phyloP scores from a whole-genome alignment of 768 basidiomycete species.

The Tylopilus intermedius region DNA sequence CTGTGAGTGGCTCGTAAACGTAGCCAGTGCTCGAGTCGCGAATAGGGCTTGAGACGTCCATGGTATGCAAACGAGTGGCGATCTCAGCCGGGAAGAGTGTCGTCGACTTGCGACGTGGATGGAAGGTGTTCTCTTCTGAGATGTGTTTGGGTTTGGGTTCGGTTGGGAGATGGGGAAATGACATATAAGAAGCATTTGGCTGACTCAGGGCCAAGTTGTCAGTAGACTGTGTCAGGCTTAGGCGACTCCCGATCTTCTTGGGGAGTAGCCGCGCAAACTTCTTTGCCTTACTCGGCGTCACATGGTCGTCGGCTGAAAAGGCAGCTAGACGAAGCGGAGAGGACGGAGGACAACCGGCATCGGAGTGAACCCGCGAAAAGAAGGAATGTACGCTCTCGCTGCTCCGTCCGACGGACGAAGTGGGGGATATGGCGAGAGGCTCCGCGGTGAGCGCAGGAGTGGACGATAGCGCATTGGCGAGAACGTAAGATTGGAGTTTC shows the following conservation, averaged over 20 bases:
- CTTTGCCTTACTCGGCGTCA: slow-evolving; percentile 20
- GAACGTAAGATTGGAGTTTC: slow-evolving; percentile 24
- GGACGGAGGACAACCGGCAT: slow-evolving; percentile 22
- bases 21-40: slow-evolving; percentile 20
- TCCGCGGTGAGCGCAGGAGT: slow-evolving; percentile 28
- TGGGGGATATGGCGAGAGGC: slow-evolving; percentile 23
- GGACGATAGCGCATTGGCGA: slow-evolving; percentile 22
- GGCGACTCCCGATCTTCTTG: slow-evolving; percentile 30
- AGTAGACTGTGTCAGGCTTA: slow-evolving; percentile 21
- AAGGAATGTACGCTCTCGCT: slow-evolving; percentile 27
- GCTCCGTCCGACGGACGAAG: slow-evolving; percentile 23
- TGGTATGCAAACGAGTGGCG: slow-evolving; percentile 26
- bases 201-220: slow-evolving; percentile 24
- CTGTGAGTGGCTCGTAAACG: slow-evolving; percentile 27
- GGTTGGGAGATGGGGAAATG: slow-evolving; percentile 21
- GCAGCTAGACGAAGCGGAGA: slow-evolving; percentile 24
- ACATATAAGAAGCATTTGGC: slow-evolving; percentile 23
- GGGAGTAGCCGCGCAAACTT: slow-evolving; percentile 29
- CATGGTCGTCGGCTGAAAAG: slow-evolving; percentile 23
- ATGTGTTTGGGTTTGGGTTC: slow-evolving; percentile 25
- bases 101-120: slow-evolving; percentile 33
- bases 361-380: slow-evolving; percentile 17
- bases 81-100: slow-evolving; percentile 30
- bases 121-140: slow-evolving; percentile 32
- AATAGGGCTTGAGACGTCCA: slow-evolving; percentile 28